Evolutionary conservation across 2,329 filamentous ascomycete genomes (phyloP).

Genomic region (Talaromyces sp.): DNA sequence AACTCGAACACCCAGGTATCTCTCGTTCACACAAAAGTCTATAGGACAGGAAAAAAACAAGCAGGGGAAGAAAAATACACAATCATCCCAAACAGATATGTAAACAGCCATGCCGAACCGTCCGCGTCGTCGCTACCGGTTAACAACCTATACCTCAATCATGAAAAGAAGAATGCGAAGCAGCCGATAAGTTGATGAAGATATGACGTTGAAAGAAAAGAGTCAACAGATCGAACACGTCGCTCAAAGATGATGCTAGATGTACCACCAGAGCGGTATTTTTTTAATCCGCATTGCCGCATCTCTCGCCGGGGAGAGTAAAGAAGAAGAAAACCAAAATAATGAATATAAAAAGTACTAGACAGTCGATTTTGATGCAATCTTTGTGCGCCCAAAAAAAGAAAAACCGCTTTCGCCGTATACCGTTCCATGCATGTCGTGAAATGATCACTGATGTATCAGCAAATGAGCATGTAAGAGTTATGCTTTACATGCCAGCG

Average conservation of each 20-base stretch:
- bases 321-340: conserved; percentile 3
- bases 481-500: conserved; percentile 29
- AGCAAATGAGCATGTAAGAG: conserved; percentile 27
- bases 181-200: conserved; percentile 13
- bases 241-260: conserved; percentile 4
- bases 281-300: neutral
- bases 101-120: conserved; percentile 25
- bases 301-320: neutral
- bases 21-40: conserved; percentile 33
- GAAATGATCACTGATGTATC: conserved; percentile 26
- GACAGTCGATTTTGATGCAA: conserved; percentile 11
- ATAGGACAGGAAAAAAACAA: conserved; percentile 24
- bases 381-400: conserved; percentile 24
- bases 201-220: conserved; percentile 10
- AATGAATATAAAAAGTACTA: neutral
- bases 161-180: conserved; percentile 11
- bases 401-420: conserved; percentile 31
- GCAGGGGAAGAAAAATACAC: conserved; percentile 17
- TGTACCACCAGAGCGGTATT: neutral
- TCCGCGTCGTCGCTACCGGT: conserved; percentile 27
- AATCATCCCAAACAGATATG: conserved; percentile 3
- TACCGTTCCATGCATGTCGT: conserved; percentile 38
- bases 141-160: conserved; percentile 22
- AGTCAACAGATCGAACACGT: conserved; percentile 13
- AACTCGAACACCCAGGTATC: conserved; percentile 32